Evolutionary conservation across 257 asterid species (phyloP), one percentile per base, ranked within the genome.

Genomic region (Lycium barbarum): DNA sequence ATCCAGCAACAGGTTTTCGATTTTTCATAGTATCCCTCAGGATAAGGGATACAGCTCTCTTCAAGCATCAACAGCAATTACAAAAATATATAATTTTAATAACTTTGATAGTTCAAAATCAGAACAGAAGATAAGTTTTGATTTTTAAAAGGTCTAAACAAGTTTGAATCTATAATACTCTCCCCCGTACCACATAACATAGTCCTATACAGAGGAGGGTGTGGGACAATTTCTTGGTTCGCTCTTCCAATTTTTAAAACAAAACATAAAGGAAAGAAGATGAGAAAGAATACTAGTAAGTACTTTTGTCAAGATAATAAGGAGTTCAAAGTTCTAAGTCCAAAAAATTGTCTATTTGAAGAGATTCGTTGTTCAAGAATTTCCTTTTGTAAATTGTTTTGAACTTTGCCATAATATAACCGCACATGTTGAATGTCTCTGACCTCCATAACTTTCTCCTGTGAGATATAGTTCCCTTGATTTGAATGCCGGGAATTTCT

Each of bases 401-500:
- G 35, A 40, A 40, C 54, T 38, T 70, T 70, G 33, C 40, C 79
- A 10, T 72, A n/a, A 45, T 58, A 72, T 45, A 5, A 45, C 33
- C 43, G 80, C 70, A 49, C 36, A 70, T 36, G 9, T 22, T 9
- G 65, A 73, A 57, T 7, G 40, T 36, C 70, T 51, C 65, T 84
- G 88, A 96, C 99, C 99, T 49, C 98, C 98, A 89, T 97, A 97
- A 84, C 99, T 97, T 92, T 97, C 99, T 80, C 99, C 99, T 1
- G 98, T 95, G 80, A 97, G 97, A 76, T 91, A 94, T 80, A 97
- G 86, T 84, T 86, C 95, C 85, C 98, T 88, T 82, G 91, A 88
- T 90, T 72, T 91, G 90, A 90, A 97, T 45, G 89, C 72, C 9
- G 99, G 98, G 83, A 95, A 97, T 89, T 95, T 97, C 88, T 91